Conservation (phyloP, 129 eudicot species). For the Escallonia rubra region DNA sequence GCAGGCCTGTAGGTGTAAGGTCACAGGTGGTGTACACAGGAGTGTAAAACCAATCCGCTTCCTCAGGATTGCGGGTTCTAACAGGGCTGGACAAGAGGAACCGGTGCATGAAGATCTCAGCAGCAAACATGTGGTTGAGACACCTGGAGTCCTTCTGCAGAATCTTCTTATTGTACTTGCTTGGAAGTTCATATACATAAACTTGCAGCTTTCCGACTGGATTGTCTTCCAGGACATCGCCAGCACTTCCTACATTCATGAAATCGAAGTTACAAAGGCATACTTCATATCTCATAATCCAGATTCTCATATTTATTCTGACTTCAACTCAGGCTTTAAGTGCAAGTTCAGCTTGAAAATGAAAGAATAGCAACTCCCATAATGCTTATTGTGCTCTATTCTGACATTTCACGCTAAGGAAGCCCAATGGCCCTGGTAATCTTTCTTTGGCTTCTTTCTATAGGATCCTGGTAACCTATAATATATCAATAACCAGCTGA, state of each 20-base stretch:
- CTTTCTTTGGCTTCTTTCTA: too few relatives aligned
- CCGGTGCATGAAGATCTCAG: slow-evolving; percentile 80
- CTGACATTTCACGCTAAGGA: too few relatives aligned
- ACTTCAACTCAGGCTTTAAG: too few relatives aligned
- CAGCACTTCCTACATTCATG: slow-evolving; percentile 60
- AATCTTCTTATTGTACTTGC: slow-evolving; percentile 88
- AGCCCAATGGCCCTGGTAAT: too few relatives aligned
- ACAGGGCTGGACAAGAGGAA: slow-evolving; percentile 76
- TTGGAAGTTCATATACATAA: slow-evolving; percentile 76
- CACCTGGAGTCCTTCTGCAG: slow-evolving; percentile 80
- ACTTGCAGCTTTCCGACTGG: slow-evolving; percentile 79
- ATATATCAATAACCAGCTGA: too few relatives aligned
- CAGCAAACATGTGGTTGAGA: slow-evolving; percentile 86
- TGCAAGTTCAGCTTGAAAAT: too few relatives aligned
- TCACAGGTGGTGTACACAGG: slow-evolving; percentile 95
- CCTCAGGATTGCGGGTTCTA: slow-evolving; percentile 82
- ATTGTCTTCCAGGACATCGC: slow-evolving; percentile 82
- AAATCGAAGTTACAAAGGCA: too few relatives aligned
- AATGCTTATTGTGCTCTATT: too few relatives aligned
- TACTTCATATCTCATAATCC: too few relatives aligned
- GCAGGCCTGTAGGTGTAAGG: slow-evolving; percentile 86
- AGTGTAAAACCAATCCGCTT: slow-evolving; percentile 87
- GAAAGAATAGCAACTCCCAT: too few relatives aligned
- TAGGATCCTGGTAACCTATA: too few relatives aligned
- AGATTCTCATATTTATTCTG: too few relatives aligned